phyloP scores from a whole-genome alignment of 2,329 filamentous ascomycete species.

The Ilyonectria mors-panacis region DNA sequence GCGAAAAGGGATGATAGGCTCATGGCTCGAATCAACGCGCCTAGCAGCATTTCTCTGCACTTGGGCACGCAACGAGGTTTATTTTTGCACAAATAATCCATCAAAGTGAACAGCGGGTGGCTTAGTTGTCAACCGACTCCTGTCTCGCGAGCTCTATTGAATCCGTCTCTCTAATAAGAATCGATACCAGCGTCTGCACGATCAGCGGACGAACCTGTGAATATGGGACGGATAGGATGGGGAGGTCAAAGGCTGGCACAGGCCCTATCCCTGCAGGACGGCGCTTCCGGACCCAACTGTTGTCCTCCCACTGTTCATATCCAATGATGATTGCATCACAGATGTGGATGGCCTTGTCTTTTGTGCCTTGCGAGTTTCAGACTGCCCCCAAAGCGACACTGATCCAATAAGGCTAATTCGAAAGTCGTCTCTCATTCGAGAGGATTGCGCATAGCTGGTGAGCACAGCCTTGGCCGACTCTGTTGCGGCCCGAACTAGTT shows the following conservation, averaged over 20 bases:
- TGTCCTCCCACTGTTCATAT: too few species aligned
- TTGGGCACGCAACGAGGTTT: not conserved
- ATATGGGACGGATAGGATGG: conserved; percentile 15
- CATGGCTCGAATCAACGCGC: conserved; percentile 1
- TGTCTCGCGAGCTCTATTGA: not conserved
- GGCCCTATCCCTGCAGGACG: not conserved
- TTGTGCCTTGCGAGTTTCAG: too few species aligned
- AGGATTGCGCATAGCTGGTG: too few species aligned
- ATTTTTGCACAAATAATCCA: not conserved
- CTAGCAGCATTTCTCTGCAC: conserved; percentile 17
- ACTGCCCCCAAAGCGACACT: too few species aligned
- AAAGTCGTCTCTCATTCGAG: too few species aligned
- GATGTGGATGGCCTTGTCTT: too few species aligned
- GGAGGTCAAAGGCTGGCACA: not conserved
- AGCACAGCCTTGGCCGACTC: too few species aligned
- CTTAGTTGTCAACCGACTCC: not conserved
- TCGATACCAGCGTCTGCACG: not conserved
- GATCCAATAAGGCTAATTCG: too few species aligned
- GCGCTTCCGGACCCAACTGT: too few species aligned
- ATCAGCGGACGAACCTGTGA: conserved; percentile 1
- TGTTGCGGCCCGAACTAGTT: too few species aligned
- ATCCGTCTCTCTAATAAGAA: conserved; percentile 3
- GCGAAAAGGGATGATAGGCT: not conserved
- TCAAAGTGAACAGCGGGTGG: not conserved
- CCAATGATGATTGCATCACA: too few species aligned